Evolutionary conservation across 192 early-diverging fungal species (phyloP), one percentile per base, ranked within the genome.

Genomic region (Podila minutissima): DNA sequence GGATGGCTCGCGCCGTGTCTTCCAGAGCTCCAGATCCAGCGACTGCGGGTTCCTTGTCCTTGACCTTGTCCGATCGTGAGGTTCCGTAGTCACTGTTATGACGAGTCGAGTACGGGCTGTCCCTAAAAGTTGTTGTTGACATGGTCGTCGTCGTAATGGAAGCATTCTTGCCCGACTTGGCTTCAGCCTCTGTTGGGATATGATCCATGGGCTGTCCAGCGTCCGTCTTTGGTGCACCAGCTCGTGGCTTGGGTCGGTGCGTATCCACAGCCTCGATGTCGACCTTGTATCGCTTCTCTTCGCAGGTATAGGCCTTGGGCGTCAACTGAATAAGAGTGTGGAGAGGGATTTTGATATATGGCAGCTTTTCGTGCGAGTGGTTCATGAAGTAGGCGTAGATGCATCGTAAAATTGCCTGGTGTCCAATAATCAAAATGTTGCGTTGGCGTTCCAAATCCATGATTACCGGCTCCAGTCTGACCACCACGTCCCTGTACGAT

Each of bases 221-320:
- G 24, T 55, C 53, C 53, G 53, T 55, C n/a, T 55, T 55, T 9
- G 53, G 53, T 7, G 53, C 57, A 22, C 71, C 71, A 4, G 55
- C 33, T 49, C 72, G 72, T 10, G 93, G 91, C 60, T 93, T 94
- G 32, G 92, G 90, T 50, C 97, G 91, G 78, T 98, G 96, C 0
- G 98, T 99, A 84, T 99, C 95, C 6, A 99, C 98, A 7, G 98
- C 98, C 37, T 94, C 96, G 67, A 99, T 97, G 66, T 99, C 96
- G 26, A 99, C 93, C 72, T 92, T 92, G 84, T 93, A 98, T 86
- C 92, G 88, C 81, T 98, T 95, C 67, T 98, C 96, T 60, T 95
- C 88, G 82, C 98, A 99, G 31, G 92, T 91, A 71, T 99, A 99
- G 19, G 98, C 98, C 33, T 94, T 96, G 49, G 97, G 97, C 4